Evolutionary conservation across 2,329 filamentous ascomycete genomes (phyloP).

Genomic region (Colletotrichum abscissum): DNA sequence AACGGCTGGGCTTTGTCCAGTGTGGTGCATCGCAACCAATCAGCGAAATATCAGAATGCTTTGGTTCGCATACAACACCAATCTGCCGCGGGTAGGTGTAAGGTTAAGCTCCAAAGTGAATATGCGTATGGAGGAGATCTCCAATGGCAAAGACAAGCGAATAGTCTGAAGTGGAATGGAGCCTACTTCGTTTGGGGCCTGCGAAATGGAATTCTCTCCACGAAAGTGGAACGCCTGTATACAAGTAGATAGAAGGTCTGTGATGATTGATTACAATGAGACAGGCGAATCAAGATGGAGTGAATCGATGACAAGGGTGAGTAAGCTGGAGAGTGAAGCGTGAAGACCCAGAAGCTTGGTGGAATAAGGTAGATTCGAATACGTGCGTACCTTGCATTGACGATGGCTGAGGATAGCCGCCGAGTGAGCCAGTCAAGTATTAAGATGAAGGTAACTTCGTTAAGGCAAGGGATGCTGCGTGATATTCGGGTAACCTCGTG

Average conservation of each 20-base stretch:
- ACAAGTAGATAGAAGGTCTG: background rate
- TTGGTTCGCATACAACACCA: background rate
- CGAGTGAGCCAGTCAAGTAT: background rate
- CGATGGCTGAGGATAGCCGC: background rate
- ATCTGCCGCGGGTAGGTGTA: background rate
- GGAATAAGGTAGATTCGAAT: background rate
- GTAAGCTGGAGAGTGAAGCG: background rate
- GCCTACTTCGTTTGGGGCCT: conserved; percentile 8
- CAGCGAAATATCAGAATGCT: background rate
- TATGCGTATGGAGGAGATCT: background rate
- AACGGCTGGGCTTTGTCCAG: background rate
- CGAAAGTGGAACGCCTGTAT: conserved; percentile 5
- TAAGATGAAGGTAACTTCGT: conserved; percentile 19
- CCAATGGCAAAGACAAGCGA: conserved; percentile 10
- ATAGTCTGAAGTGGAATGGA: conserved; percentile 6
- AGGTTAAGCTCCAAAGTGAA: background rate
- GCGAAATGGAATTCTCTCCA: conserved; percentile 10
- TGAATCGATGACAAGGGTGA: background rate
- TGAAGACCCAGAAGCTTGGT: background rate
- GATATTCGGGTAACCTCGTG: background rate
- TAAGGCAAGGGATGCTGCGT: conserved; percentile 16
- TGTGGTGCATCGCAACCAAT: background rate
- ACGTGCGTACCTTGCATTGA: background rate
- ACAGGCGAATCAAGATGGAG: background rate
- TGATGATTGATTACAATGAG: background rate